These are phyloP conservation scores for Pittosporum tobira DNA, from an alignment of 129 eudicot species.

Conservation along the genomic window DNA sequence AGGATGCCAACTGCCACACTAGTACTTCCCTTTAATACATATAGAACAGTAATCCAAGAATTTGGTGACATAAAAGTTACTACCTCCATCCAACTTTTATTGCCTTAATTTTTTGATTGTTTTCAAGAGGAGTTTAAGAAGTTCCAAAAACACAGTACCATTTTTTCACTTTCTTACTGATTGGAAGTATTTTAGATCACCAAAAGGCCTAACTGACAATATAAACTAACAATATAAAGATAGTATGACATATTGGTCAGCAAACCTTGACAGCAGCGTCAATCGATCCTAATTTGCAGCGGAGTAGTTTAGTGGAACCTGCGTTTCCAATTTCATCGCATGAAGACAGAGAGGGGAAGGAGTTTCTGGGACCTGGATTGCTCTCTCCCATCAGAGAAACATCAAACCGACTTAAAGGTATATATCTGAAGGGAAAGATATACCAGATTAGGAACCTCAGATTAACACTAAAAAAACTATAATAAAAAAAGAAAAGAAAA, in stretches of 20 bases:
- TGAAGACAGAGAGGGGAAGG: slow-evolving; percentile 58
- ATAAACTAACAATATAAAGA: not conserved
- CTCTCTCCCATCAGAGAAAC: slow-evolving; percentile 16
- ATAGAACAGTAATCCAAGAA: not conserved
- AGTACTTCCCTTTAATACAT: not conserved
- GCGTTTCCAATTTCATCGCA: slow-evolving; percentile 54
- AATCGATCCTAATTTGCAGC: slow-evolving; percentile 58
- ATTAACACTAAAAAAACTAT: too few relatives aligned
- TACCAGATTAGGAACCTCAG: slow-evolving; percentile 6
- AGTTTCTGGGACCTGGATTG: slow-evolving; percentile 21
- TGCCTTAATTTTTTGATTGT: too few relatives aligned
- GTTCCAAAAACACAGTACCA: too few relatives aligned
- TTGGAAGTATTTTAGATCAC: too few relatives aligned
- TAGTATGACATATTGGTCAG: slow-evolving; percentile 1
- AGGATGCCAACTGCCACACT: not conserved
- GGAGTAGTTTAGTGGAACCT: slow-evolving; percentile 44
- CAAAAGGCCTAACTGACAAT: too few relatives aligned
- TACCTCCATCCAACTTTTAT: too few relatives aligned
- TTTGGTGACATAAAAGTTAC: not conserved
- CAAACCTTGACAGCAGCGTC: slow-evolving; percentile 82
- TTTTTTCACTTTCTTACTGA: too few relatives aligned
- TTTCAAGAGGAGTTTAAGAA: too few relatives aligned
- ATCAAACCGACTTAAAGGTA: slow-evolving; percentile 64
- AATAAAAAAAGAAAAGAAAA: not conserved
- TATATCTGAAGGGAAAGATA: slow-evolving; percentile 44